Evolutionary conservation across 2,329 filamentous ascomycete genomes (phyloP).

Genomic region (Fusarium protoensiforme): DNA sequence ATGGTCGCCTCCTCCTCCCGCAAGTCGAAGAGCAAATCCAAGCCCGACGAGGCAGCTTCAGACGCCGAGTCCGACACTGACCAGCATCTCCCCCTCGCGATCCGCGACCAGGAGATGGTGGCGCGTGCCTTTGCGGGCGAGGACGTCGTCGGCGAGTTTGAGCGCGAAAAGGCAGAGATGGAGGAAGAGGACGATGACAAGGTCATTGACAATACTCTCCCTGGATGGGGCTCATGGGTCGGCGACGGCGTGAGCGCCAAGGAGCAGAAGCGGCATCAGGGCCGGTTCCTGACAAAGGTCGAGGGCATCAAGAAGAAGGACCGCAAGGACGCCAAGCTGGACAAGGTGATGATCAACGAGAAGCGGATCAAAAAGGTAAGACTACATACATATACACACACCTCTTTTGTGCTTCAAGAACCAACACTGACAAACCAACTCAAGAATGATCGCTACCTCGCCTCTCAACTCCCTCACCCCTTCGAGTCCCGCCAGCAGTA

Average conservation of each 20-base stretch:
- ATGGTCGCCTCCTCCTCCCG: constrained; percentile 45
- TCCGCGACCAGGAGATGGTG: constrained; percentile 75
- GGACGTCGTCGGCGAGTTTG: constrained; percentile 84
- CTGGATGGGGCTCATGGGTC: constrained; percentile 94
- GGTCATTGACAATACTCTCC: constrained; percentile 83
- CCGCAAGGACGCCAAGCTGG: constrained; percentile 84
- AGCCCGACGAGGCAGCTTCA: constrained; percentile 44
- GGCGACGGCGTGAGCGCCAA: constrained; percentile 83
- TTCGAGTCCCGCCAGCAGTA: constrained; percentile 92
- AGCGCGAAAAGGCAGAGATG: constrained; percentile 78
- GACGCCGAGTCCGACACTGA: constrained; percentile 58
- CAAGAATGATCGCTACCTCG: constrained; percentile 87
- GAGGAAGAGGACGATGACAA: constrained; percentile 85
- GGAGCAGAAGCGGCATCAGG: constrained; percentile 72
- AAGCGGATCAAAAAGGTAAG: constrained; percentile 86
- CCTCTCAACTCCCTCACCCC: constrained; percentile 84
- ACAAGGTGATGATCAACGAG: constrained; percentile 91
- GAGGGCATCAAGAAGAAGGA: constrained; percentile 81
- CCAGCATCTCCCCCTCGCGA: constrained; percentile 65
- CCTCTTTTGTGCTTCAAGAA: neutral
- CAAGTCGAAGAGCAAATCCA: constrained; percentile 45
- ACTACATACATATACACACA: too few relatives aligned
- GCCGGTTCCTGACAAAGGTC: constrained; percentile 71
- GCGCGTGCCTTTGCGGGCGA: constrained; percentile 89
- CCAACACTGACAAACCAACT: neutral